Conservation (phyloP, 768 basidiomycete genomes). For the Rhizopogon rudus region DNA sequence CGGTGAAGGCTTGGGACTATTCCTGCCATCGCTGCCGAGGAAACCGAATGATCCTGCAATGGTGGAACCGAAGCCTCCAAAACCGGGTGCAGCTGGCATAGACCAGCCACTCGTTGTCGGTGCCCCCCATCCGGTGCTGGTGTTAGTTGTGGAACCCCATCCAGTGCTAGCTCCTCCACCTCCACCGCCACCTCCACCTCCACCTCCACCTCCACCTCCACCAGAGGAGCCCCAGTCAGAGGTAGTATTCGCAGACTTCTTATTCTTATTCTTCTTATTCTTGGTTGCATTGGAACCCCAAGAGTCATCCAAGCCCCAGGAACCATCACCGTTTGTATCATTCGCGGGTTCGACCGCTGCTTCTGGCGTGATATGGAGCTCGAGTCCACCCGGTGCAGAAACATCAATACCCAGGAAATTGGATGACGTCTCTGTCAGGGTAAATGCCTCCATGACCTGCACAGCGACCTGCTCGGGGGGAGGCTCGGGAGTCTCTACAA, state of each 20-base stretch:
- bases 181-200: neutral
- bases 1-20: neutral
- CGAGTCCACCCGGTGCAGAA: neutral
- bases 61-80: neutral
- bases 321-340: neutral
- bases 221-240: neutral
- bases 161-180: neutral
- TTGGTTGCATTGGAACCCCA: neutral
- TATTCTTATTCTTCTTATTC: neutral
- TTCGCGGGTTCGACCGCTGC: neutral
- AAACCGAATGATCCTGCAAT: neutral
- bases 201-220: neutral
- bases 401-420: conserved; percentile 2
- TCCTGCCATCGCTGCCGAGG: conserved; percentile 3
- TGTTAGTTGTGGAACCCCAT: conserved; percentile 1
- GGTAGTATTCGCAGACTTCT: neutral
- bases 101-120: neutral
- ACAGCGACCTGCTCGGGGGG: conserved; percentile 5
- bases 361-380: neutral
- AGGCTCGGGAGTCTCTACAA: conserved; percentile 3
- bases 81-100: neutral
- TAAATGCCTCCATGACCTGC: conserved; percentile 3
- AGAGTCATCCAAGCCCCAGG: conserved; percentile 1
- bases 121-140: neutral
- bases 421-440: conserved; percentile 2